These are phyloP conservation scores for Brettanomyces sp. DNA, from an alignment of 805 yeast species.

Conservation along the genomic window DNA sequence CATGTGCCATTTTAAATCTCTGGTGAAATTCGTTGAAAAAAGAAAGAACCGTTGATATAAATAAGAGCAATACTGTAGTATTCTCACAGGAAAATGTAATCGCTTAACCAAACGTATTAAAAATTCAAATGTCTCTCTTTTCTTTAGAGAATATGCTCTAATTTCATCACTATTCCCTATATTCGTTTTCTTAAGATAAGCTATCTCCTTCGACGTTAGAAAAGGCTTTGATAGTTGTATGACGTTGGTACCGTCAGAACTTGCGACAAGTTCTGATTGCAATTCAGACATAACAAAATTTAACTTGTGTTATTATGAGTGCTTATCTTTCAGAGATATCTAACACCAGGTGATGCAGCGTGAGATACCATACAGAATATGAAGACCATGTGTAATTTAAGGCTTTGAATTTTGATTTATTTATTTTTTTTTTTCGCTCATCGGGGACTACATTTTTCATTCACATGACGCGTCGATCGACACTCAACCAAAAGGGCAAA, in stretches of 20 bases:
- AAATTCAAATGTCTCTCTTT: slow-evolving; percentile 39
- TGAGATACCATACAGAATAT: too few species aligned
- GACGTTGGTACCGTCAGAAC: slow-evolving; percentile 3
- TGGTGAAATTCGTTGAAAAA: slow-evolving; percentile 47
- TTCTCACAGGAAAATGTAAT: slow-evolving; percentile 60
- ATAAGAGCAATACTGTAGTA: slow-evolving; percentile 61
- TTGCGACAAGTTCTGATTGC: too few species aligned
- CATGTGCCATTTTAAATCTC: slow-evolving; percentile 33
- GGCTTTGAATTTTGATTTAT: too few species aligned
- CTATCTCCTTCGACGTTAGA: slow-evolving; percentile 20
- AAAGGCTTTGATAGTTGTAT: slow-evolving; percentile 28
- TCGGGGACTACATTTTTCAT: too few species aligned
- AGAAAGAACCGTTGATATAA: slow-evolving; percentile 65
- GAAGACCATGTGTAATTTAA: too few species aligned
- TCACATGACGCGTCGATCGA: too few species aligned
- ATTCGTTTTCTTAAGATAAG: slow-evolving; percentile 11
- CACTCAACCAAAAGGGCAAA: too few species aligned
- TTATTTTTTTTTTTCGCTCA: too few species aligned
- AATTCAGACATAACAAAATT: too few species aligned
- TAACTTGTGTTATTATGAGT: too few species aligned
- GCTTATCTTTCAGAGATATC: too few species aligned
- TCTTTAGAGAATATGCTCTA: slow-evolving; percentile 15
- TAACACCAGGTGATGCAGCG: too few species aligned
- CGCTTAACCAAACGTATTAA: slow-evolving; percentile 41
- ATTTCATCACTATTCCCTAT: slow-evolving; percentile 12